Evolutionary conservation across 768 basidiomycete genomes (phyloP), one percentile per base, ranked within the genome.

Genomic region (Kondoa malvinella): DNA sequence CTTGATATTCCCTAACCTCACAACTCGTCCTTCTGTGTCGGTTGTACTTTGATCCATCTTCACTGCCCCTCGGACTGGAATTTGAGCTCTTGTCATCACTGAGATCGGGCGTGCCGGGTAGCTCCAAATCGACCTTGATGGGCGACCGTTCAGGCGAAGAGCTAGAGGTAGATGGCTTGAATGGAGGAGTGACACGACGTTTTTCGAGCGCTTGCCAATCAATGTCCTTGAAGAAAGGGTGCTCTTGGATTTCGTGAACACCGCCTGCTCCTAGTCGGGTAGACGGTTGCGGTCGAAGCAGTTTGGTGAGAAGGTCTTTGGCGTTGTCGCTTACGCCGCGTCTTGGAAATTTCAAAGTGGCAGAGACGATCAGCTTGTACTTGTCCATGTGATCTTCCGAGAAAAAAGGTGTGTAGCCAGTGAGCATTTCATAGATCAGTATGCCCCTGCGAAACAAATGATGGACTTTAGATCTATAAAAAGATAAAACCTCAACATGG

Each of bases 401-500:
- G 75, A 96, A 99, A 79, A 97, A 99, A 34, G 94, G 94, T 74
- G 88, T 90, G 91, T 91, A 97, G 3, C 94, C 94, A 72, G 89
- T 96, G 73, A 91, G 94, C 94, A 99, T 99, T 79, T 99, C 94
- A 76, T 95, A 99, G 17, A 97, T 81, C 33, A 99, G 81, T 12
- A 73, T 70, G 57, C 71, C 73, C 62, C 40, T 50, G 40, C 21
- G 40, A 50, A 21, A 8, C 40, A 21, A 50, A 50, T 50, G 40
- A 8, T 8, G 8, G 12, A 50, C 12, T 8, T 50, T 21, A 50
- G 40, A 50, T 21, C 40, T 8, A 50, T 50, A 50, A 50, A 21
- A 8, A 21, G 21, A 21, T 8, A 50, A 50, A 21, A 21, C n/a
- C n/a, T n/a, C n/a, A n/a, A n/a, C n/a, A 50, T 50, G 21, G 21